Base-by-base conservation (phyloP, 176 grass and related monocot genomes). In the Calamus simplicifolius region DNA sequence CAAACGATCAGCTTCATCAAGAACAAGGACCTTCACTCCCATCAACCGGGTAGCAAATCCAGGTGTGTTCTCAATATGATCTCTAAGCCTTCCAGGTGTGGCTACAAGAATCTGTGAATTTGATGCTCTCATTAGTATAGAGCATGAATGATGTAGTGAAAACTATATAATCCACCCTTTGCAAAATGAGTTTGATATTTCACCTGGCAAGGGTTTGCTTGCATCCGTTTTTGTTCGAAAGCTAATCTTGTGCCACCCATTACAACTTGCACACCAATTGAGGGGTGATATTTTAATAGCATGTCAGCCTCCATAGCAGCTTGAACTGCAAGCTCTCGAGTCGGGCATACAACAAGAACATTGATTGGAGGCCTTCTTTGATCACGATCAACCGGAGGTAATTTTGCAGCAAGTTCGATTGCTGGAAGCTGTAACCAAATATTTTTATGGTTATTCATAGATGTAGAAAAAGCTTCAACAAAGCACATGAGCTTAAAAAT, bases 11-110 rank as follows among this genome's bases (percentile, higher is more conserved):
- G 93, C 93, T 88, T 97, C 93, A 50, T 97, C 93, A 16, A 97
- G 86, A 75, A 97, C 82, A 79, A 97, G 75, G 16, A 90, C 72
- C 74, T 88, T 97, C 18, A 97, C 80, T 52, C 87, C 93, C 74
- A 77, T 82, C 59, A 97, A 75, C 67, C 87, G 79, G 65, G 80
- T 85, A 51, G 79, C 81, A 77, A 97, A 97, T 53, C 87, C 93
- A 63, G 93, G 78, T 50, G 93, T 97, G 76, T 97, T 97, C 69
- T 97, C 93, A 73, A 91, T 88, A 65, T 97, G 93, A 78, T 97
- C 93, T 80, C 53, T 88, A 58, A 97, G 81, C 55, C 93, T 85
- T 67, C 93, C 93, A 0, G 93, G 93, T 29, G 93, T 97, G 51
- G 86, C 93, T 61, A 97, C 78, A 35, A 97, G 30, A 82, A 97